These are phyloP conservation scores for Scorias spongiosa DNA, from an alignment of 2,329 filamentous ascomycete species.

Conservation along the genomic window DNA sequence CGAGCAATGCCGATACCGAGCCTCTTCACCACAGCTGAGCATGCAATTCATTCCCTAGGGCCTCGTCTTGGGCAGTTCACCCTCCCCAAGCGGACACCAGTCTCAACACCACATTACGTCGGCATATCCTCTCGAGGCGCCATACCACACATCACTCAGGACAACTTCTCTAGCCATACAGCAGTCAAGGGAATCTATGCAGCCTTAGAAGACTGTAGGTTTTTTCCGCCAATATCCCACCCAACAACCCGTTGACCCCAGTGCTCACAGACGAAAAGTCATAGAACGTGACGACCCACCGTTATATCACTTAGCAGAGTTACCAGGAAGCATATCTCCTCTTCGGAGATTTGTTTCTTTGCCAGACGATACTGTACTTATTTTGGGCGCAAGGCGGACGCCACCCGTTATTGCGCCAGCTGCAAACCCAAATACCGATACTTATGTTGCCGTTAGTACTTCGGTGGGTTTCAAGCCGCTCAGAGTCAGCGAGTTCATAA, in stretches of 20 bases:
- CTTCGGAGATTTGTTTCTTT: constrained; percentile 67
- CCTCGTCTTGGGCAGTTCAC: constrained; percentile 55
- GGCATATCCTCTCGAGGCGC: constrained; percentile 68
- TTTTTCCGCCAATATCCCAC: constrained; percentile 1
- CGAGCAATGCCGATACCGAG: too few species aligned
- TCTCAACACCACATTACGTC: constrained; percentile 73
- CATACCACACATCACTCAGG: constrained; percentile 77
- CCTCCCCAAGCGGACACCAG: constrained; percentile 45
- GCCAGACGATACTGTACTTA: constrained; percentile 46
- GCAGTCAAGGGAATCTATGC: constrained; percentile 58
- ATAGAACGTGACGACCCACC: constrained; percentile 44
- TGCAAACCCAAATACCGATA: constrained; percentile 33
- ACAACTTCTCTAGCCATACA: constrained; percentile 55
- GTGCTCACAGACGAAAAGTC: constrained; percentile 34
- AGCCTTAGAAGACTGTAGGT: constrained; percentile 83
- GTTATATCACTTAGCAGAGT: constrained; percentile 33
- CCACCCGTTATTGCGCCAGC: constrained; percentile 61
- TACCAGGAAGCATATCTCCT: constrained; percentile 33
- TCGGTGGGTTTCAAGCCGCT: constrained; percentile 71
- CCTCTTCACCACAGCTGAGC: constrained; percentile 10
- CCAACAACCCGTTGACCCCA: constrained; percentile 22
- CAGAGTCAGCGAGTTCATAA: constrained; percentile 51
- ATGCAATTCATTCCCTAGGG: constrained; percentile 21
- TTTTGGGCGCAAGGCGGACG: constrained; percentile 64
- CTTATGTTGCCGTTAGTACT: constrained; percentile 62